Percentiles rank a stretch among this genome's conserved stretches.
Evolutionary conservation across 805 yeast species (phyloP).

Genomic region (Lipomyces orientalis): DNA sequence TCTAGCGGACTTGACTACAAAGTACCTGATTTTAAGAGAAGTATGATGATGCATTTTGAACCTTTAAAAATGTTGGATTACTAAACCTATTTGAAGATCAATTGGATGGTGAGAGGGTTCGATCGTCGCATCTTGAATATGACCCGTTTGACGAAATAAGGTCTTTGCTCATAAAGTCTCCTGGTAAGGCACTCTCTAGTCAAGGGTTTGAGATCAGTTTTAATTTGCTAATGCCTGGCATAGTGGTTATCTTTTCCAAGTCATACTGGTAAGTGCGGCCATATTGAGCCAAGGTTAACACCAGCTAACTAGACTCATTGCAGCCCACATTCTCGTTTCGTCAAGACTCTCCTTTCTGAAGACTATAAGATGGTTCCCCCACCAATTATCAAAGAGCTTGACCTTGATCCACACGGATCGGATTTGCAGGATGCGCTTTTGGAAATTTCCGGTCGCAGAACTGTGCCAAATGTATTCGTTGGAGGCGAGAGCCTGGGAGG

Average conservation of each 20-base stretch:
- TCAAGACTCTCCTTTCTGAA: conserved; percentile 68
- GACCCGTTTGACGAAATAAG: conserved; percentile 31
- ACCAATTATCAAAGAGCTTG: conserved; percentile 79
- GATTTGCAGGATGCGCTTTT: conserved; percentile 76
- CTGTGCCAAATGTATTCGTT: conserved; percentile 89
- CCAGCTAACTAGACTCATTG: background rate
- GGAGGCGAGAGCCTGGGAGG: conserved; percentile 85
- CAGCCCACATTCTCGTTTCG: conserved; percentile 74
- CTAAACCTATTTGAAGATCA: background rate
- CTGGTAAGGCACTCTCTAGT: conserved; percentile 22
- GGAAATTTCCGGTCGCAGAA: conserved; percentile 71
- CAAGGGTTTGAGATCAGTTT: too few species aligned
- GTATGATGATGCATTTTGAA: conserved; percentile 10
- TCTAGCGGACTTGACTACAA: conserved; percentile 17
- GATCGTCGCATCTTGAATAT: background rate
- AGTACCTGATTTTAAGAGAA: conserved; percentile 26
- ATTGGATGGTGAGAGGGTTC: background rate
- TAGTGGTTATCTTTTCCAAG: conserved; percentile 56
- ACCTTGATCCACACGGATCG: conserved; percentile 74
- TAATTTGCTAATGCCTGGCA: background rate
- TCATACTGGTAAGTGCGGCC: conserved; percentile 46
- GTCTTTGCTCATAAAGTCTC: conserved; percentile 16
- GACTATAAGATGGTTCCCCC: conserved; percentile 74
- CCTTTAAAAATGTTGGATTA: background rate
- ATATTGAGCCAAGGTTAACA: conserved; percentile 10